phyloP scores from a whole-genome alignment of 2,329 filamentous ascomycete species.

The Lachnellula hyalina region DNA sequence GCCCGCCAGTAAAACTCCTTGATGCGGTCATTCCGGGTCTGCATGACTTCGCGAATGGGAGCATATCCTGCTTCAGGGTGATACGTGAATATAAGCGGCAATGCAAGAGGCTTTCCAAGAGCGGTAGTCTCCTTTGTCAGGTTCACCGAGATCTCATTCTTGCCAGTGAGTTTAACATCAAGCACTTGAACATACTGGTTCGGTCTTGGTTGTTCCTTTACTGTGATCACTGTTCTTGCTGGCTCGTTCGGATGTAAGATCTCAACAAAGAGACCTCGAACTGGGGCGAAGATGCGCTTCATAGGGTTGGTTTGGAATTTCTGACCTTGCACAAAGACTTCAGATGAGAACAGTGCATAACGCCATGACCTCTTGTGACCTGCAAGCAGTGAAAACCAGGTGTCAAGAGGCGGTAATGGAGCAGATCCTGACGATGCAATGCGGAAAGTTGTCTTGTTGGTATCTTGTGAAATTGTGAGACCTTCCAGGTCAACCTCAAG shows the following conservation, averaged over 20 bases:
- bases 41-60: constrained; percentile 96
- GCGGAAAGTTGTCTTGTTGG: constrained; percentile 76
- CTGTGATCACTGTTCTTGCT: constrained; percentile 74
- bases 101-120: constrained; percentile 71
- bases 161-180: constrained; percentile 69
- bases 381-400: constrained; percentile 84
- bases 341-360: constrained; percentile 87
- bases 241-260: constrained; percentile 77
- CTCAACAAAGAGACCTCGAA: constrained; percentile 83
- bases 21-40: constrained; percentile 91
- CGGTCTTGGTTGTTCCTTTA: constrained; percentile 80
- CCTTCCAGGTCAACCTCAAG: constrained; percentile 77
- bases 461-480: constrained; percentile 74
- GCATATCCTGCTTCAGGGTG: constrained; percentile 94
- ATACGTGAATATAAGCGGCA: constrained; percentile 87
- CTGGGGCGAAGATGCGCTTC: constrained; percentile 82
- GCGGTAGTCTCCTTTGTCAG: constrained; percentile 92
- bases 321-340: constrained; percentile 90
- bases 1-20: constrained; percentile 99
- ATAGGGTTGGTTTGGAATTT: constrained; percentile 97
- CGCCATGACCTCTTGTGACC: constrained; percentile 86
- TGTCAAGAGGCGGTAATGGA: constrained; percentile 70
- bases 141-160: constrained; percentile 79
- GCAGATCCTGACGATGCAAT: constrained; percentile 70
- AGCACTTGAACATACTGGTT: constrained; percentile 86